Evolutionary conservation across 169 alveolate genomes (phyloP), one percentile per base, ranked within the genome.

Genomic region (Eimeria necatrix): DNA sequence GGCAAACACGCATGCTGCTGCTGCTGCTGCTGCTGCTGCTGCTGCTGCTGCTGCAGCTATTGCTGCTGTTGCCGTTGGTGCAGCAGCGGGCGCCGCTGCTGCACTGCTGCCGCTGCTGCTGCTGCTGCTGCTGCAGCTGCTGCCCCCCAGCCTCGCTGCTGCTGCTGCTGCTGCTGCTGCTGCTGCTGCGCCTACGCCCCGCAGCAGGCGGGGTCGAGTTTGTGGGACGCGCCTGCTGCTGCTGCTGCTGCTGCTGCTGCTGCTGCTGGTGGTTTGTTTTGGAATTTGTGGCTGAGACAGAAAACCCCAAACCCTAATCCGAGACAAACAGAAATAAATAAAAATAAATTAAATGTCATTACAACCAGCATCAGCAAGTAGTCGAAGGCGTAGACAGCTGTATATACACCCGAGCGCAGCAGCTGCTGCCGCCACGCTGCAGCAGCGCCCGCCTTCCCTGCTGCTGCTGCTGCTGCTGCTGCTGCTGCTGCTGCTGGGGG

Each of bases 301-400:
- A 91, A 91, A 41, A 78, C 49, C 49, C 95, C 95, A 10, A 91
- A 51, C 18, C 87, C 91, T 18, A 91, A 68, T 22, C 95, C 95
- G 1, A 14, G 52, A 20, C 87, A 56, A 26, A 91, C 91, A 10
- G 95, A 61, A 51, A 91, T 74, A 73, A 91, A 91, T 20, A 91
- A 52, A 20, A 76, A 91, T 4, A 91, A 76, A 46, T 91, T 91
- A 81, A n/a, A 91, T 46, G 95, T 53, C 95, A 91, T 91, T 26
- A 91, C 95, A 16, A 91, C 51, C 78, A 91, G 51, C 95, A 91
- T 91, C 51, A 91, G 81, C 7, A 81, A 52, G 56, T 91, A 91
- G 73, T 91, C 95, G 41, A 24, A 84, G 7, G 73, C 91, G 59
- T 84, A 84, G 60, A 84, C 64, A 14, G 14, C 20, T 8, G 64